Conservation (phyloP, 345 rosid species). For the Firmiana major region DNA sequence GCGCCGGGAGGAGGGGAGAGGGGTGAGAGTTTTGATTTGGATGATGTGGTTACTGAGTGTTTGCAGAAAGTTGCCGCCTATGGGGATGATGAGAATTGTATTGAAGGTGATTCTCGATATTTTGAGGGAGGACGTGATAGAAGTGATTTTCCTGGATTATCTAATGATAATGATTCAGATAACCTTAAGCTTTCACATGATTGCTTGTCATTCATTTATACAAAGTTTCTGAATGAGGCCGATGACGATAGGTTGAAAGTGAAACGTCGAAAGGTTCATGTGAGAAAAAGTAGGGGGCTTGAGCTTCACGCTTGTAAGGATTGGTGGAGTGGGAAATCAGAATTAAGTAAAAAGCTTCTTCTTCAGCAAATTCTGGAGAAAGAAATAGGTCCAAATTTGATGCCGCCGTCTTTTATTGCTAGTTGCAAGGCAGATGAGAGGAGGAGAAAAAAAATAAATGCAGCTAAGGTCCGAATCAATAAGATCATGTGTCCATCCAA, state of each 20-base stretch:
- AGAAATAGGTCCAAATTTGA: slow-evolving; percentile 58
- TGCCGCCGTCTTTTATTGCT: slow-evolving; percentile 68
- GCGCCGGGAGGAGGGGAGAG: slow-evolving; percentile 16
- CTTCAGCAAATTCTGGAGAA: slow-evolving; percentile 62
- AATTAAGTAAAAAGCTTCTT: slow-evolving; percentile 62
- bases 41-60: slow-evolving; percentile 38
- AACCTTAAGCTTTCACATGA: slow-evolving; percentile 47
- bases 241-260: slow-evolving; percentile 1
- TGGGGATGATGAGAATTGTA: slow-evolving; percentile 16
- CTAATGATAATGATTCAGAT: slow-evolving; percentile 3
- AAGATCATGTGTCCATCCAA: slow-evolving; percentile 43
- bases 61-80: slow-evolving; percentile 40
- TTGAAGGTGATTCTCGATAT: slow-evolving; percentile 7
- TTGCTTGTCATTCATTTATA: slow-evolving; percentile 41
- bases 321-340: slow-evolving; percentile 85
- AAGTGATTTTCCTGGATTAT: not conserved
- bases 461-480: slow-evolving; percentile 57
- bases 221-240: slow-evolving; percentile 32
- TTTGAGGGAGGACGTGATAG: slow-evolving; percentile 22
- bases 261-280: slow-evolving; percentile 11
- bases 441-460: slow-evolving; percentile 59
- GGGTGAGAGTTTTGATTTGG: slow-evolving; percentile 21
- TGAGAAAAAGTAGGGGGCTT: slow-evolving; percentile 15
- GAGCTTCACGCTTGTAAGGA: slow-evolving; percentile 30
- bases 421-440: slow-evolving; percentile 42